Conservation (phyloP, 805 yeast genomes). For the Geotrichum ghanense region DNA sequence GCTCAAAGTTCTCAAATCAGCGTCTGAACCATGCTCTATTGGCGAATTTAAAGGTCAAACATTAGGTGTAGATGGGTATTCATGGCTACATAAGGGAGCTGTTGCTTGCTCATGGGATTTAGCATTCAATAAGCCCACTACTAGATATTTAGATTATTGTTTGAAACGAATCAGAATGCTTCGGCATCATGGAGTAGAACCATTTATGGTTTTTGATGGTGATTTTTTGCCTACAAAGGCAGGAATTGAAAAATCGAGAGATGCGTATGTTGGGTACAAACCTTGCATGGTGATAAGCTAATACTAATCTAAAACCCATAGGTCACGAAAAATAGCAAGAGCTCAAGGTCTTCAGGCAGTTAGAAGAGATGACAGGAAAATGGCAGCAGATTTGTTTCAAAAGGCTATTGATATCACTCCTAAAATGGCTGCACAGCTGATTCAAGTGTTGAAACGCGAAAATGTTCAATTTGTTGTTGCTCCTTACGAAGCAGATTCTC, state of each 20-base stretch:
- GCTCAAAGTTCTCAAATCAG: constrained; percentile 64
- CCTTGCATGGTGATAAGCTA: too few relatives aligned
- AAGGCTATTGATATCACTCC: constrained; percentile 83
- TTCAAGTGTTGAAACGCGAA: constrained; percentile 49
- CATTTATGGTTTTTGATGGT: constrained; percentile 91
- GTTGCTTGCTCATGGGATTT: constrained; percentile 76
- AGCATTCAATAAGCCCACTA: constrained; percentile 58
- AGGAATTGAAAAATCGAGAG: constrained; percentile 58
- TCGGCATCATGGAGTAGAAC: constrained; percentile 54
- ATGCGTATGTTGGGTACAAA: constrained; percentile 45
- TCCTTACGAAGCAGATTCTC: constrained; percentile 97
- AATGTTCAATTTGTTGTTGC: constrained; percentile 74
- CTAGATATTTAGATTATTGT: constrained; percentile 50
- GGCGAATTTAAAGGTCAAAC: constrained; percentile 58
- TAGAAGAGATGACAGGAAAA: constrained; percentile 15
- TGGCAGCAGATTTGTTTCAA: constrained; percentile 58
- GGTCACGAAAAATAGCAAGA: constrained; percentile 14
- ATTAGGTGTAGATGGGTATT: constrained; percentile 88
- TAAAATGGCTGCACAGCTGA: constrained; percentile 78
- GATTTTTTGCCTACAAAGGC: constrained; percentile 71
- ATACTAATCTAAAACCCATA: too few relatives aligned
- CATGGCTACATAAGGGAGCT: constrained; percentile 90
- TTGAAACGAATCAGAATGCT: constrained; percentile 58
- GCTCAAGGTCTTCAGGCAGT: constrained; percentile 3
- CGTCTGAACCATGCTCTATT: constrained; percentile 50